phyloP scores from a whole-genome alignment of 495 filamentous ascomycete species.

The Lepidopterella palustris region DNA sequence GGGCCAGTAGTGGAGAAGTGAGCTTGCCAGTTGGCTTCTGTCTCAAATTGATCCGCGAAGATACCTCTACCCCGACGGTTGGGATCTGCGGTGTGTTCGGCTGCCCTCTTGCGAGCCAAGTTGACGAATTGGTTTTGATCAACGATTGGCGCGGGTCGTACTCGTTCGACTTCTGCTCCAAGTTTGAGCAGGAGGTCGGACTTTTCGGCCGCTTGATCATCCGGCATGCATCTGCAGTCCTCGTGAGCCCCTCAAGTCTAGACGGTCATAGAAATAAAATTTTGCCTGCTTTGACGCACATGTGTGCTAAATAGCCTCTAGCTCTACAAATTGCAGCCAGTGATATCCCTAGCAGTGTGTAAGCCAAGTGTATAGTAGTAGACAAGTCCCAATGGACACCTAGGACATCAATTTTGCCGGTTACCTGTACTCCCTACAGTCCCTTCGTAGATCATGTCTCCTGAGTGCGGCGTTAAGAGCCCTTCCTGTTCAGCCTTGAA shows the following conservation, averaged over 20 bases:
- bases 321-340: constrained; percentile 83
- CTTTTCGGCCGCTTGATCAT: constrained; percentile 86
- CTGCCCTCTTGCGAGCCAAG: constrained; percentile 69
- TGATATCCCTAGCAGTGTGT: constrained; percentile 75
- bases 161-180: constrained; percentile 81
- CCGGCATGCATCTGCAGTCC: constrained; percentile 71
- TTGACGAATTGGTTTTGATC: constrained; percentile 93
- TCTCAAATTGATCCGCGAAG: constrained; percentile 98
- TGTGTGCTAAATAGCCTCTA: constrained; percentile 84
- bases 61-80: constrained; percentile 54
- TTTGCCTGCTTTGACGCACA: constrained; percentile 44
- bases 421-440: constrained; percentile 61
- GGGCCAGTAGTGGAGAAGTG: constrained; percentile 81
- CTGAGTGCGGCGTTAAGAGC: constrained; percentile 67
- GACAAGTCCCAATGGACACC: too few relatives aligned
- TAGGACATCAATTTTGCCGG: not conserved
- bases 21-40: constrained; percentile 73
- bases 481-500: constrained; percentile 68
- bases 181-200: constrained; percentile 81
- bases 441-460: constrained; percentile 94
- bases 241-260: not conserved
- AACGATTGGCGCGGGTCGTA: constrained; percentile 84
- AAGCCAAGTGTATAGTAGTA: not conserved
- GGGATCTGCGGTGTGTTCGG: constrained; percentile 58
- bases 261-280: not conserved